Evolutionary conservation across 257 asterid genomes (phyloP), one percentile per base, ranked within the genome.

Genomic region (Marsdenia floribunda): DNA sequence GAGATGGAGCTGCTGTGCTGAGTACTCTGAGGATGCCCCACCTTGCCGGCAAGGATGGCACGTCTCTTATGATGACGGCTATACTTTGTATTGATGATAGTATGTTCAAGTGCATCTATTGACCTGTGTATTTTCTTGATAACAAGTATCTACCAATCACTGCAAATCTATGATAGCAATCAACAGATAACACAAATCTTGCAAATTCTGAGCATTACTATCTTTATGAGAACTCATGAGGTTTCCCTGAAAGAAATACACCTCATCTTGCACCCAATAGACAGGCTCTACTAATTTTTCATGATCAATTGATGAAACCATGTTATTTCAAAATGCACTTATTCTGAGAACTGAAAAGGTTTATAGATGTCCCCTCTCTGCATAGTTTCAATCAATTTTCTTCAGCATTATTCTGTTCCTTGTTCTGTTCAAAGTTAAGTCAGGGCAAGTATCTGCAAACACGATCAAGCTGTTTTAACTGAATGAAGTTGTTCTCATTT

Each of bases 1-100:
- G 85, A 72, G 88, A 79, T 87, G 93, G 93, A 91, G 95, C 78
- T 89, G 97, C 55, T 91, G 97, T 66, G 80, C 86, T 9, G 93
- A 89, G 81, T 82, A 79, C 19, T 87, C 81, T 49, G 89, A 85
- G 75, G 75, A 87, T 26, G 88, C 91, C 29, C 76, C 84, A 1
- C 89, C 96, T 74, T 91, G 96, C 71, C 82, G 71, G 70, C 78
- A 68, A 35, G 93, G 90, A 68, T 76, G 88, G 71, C 96, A 88
- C 42, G 89, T 85, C 4, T 84, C 91, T 0, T 86, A 88, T 14
- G 93, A 88, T 21, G 91, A 89, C 72, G 91, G 91, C 61, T 86
- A 82, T 80, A 88, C 88, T 52, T 40, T 88, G 21, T 81, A 80
- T 50, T 87, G 65, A 68, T 40, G 38, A 57, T 60, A 68, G 40